Evolutionary conservation across 441 rosid genomes (phyloP), one percentile per base, ranked within the genome.

Genomic region (Euphorbia celastroides): DNA sequence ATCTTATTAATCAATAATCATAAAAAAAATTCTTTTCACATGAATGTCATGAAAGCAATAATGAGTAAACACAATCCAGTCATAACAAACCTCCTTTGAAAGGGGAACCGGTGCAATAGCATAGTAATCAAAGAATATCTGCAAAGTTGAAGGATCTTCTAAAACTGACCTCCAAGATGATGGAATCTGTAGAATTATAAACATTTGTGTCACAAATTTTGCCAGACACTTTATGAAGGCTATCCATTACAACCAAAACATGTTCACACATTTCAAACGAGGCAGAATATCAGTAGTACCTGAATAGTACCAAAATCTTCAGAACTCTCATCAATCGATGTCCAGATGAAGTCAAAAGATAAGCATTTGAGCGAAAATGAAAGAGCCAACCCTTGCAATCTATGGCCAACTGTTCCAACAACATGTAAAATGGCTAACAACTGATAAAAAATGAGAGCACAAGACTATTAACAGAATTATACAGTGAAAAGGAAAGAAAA

Each of bases 241-340:
- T 51, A 58, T 68, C 67, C 60, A 55, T 32, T 5, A 56, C 57
- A 56, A 56, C 17, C 5, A 16, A 71, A 48, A 31, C 36, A 34
- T 11, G n/a, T 6, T 17, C 51, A 59, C 14, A 17, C 9, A 64
- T 50, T 42, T 63, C 20, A 14, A 65, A 59, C 32, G 55, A 25
- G 48, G 38, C 5, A 34, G 38, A 34, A 34, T 46, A 13, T 61
- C 58, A 76, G 34, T 23, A 57, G 51, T 79, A 91, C 99, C 99
- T 92, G 99, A 75, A 95, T 92, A 31, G 98, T 92, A 72, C 98
- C 99, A 82, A 92, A 92, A 80, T 95, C 99, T 75, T 92, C 98
- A 51, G 99, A 90, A 68, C 98, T 90, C 85, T 95, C 99, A 79
- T 95, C 99, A 72, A 86, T 80, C 57, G 96, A 86, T 63, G 99